Evolutionary conservation across 306 rosid genomes (phyloP).

Genomic region (Adenanthera pavonina): DNA sequence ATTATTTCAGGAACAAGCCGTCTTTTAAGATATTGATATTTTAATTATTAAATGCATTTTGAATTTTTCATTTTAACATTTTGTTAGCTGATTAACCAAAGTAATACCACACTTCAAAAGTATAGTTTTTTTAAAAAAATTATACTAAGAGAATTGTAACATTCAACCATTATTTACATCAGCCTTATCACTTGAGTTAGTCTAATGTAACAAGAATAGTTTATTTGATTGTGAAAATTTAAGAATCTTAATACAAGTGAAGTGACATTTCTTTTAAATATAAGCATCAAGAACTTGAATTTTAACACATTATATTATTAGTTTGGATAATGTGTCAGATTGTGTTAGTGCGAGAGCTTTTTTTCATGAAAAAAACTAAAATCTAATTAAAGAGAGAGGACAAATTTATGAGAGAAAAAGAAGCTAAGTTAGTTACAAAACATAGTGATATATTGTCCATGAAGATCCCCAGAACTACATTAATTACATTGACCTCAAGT

Average conservation of each 20-base stretch:
- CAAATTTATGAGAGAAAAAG: neutral
- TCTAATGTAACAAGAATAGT: neutral
- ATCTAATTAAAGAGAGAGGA: neutral
- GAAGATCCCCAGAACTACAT: constrained; percentile 14
- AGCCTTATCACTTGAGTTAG: too few relatives aligned
- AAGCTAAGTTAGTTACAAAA: neutral
- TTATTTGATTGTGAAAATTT: neutral
- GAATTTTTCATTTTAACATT: neutral
- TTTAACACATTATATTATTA: neutral
- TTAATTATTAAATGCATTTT: neutral
- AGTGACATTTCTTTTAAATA: neutral
- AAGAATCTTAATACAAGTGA: neutral
- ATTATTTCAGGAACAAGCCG: neutral
- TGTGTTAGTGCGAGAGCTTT: neutral
- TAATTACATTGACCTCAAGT: constrained; percentile 6
- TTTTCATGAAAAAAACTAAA: neutral
- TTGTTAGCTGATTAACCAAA: neutral
- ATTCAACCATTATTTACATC: too few relatives aligned
- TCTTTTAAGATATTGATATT: neutral
- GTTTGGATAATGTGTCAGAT: neutral
- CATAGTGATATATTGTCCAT: neutral
- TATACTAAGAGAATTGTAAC: too few relatives aligned
- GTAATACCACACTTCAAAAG: too few relatives aligned
- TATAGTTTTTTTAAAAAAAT: too few relatives aligned
- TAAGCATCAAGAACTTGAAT: too few relatives aligned